Base-by-base conservation (phyloP, 129 eudicot genomes). In the Scalesia atractyloides region DNA sequence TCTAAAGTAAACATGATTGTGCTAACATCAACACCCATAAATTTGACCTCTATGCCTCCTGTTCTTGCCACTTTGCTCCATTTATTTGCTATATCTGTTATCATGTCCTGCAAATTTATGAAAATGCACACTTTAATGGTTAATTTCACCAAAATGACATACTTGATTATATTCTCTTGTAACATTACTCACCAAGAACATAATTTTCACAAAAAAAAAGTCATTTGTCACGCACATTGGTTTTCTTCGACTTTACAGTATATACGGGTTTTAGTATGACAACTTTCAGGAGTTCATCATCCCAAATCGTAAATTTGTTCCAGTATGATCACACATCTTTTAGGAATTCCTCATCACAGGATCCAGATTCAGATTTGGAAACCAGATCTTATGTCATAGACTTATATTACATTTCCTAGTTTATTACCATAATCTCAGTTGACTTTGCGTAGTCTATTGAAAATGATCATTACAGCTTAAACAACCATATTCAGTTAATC, bases 1-100 rank as follows among this genome's bases (percentile, higher is more conserved):
- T 90, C 86, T 87, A 90, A 50, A 70, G 88, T 88, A 83, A 95
- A 86, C 99, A 90, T 95, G 66, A 95, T 80, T 24, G 99, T 95
- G 82, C 89, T 85, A 53, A 83, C 63, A 85, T 95, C 99, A 79
- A 95, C 82, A 15, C 88, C 96, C 83, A 81, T 78, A 70, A 95
- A 95, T 76, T 82, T 86, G 36, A 76, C 86, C 68, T 95, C 91
- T 70, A 89, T 68, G 19, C 84, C 82, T 70, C 97, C 99, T 16
- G 96, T 86, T 83, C 90, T 88, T 73, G 92, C 81, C 66, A 95
- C 30, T 70, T 88, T 83, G 68, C 88, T 83, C 99, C 97, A 95
- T 80, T 83, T 86, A 91, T 39, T 86, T 41, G 97, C 96, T 30
- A 80, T 78, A 34, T 86, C 82, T 51, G 91, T 74, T 50, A 90